Conservation (phyloP, 108 stramenopile genomes). For the Skeletonema potamos region DNA sequence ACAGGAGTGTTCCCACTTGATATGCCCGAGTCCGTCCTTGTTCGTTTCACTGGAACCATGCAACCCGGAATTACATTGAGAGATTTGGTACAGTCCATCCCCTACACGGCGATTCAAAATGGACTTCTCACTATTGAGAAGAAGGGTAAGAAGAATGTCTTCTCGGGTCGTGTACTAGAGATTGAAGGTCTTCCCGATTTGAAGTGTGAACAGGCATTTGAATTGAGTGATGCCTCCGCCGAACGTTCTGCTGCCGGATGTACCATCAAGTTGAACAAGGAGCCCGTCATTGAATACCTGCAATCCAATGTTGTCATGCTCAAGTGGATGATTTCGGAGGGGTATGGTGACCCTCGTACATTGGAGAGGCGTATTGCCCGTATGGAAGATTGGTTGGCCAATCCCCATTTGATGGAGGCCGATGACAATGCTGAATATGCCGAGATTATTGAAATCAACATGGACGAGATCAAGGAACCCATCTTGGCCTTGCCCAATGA, state of each 20-base stretch:
- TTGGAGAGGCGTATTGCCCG: slow-evolving; percentile 92
- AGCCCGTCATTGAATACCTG: slow-evolving; percentile 94
- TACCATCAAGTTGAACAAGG: slow-evolving; percentile 93
- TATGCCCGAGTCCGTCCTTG: slow-evolving; percentile 95
- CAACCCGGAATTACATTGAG: slow-evolving; percentile 95
- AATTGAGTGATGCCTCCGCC: slow-evolving; percentile 90
- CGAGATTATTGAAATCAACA: slow-evolving; percentile 90
- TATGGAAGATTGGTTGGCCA: slow-evolving; percentile 93
- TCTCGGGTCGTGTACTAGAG: slow-evolving; percentile 92
- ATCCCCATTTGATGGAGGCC: slow-evolving; percentile 89
- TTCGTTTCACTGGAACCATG: slow-evolving; percentile 90
- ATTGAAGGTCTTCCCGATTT: slow-evolving; percentile 93
- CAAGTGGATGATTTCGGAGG: slow-evolving; percentile 97
- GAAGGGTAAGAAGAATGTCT: slow-evolving; percentile 96
- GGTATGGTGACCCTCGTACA: slow-evolving; percentile 93
- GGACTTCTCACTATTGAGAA: slow-evolving; percentile 93
- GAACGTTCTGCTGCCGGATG: slow-evolving; percentile 96
- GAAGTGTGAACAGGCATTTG: slow-evolving; percentile 97
- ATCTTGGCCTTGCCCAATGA: slow-evolving; percentile 94
- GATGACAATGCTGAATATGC: slow-evolving; percentile 90
- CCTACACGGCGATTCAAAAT: slow-evolving; percentile 90
- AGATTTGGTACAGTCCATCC: slow-evolving; percentile 95
- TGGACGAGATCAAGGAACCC: slow-evolving; percentile 94
- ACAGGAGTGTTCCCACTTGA: slow-evolving; percentile 96
- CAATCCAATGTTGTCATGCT: slow-evolving; percentile 93